These are phyloP conservation scores for Russula sp. DNA, from an alignment of 768 basidiomycete species.

Conservation along the genomic window DNA sequence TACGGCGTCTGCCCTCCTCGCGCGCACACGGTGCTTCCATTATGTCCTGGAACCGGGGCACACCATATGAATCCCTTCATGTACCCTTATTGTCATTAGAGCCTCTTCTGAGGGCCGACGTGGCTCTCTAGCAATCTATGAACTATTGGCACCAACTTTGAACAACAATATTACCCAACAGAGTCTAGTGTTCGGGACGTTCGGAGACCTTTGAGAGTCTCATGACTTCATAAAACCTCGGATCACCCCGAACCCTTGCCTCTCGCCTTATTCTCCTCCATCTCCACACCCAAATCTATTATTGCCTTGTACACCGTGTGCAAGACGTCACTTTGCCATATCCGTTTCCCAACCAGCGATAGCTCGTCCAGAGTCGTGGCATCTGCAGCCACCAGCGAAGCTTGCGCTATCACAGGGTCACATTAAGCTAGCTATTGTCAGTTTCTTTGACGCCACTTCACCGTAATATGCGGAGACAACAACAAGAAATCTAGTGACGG, in stretches of 20 bases:
- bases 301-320: neutral
- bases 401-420: neutral
- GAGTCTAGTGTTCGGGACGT: constrained; percentile 17
- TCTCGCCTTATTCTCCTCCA: too few species aligned
- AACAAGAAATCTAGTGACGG: neutral
- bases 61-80: constrained; percentile 7
- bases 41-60: constrained; percentile 12
- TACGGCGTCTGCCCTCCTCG: neutral
- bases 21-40: constrained; percentile 22
- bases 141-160: constrained; percentile 18
- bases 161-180: constrained; percentile 22
- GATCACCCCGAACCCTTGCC: neutral
- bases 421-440: neutral
- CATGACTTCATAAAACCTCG: neutral
- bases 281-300: neutral
- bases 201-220: neutral
- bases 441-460: neutral
- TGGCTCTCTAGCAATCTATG: neutral
- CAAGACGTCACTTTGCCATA: neutral
- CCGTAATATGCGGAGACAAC: neutral
- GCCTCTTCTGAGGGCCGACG: neutral
- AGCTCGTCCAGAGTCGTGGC: neutral
- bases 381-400: too few species aligned
- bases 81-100: constrained; percentile 8
- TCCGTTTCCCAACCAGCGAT: neutral